Percentiles rank a stretch among this genome's conserved stretches.
These are phyloP conservation scores for Penicillium tannophilum DNA, from an alignment of 495 filamentous ascomycete species.

Conservation along the genomic window DNA sequence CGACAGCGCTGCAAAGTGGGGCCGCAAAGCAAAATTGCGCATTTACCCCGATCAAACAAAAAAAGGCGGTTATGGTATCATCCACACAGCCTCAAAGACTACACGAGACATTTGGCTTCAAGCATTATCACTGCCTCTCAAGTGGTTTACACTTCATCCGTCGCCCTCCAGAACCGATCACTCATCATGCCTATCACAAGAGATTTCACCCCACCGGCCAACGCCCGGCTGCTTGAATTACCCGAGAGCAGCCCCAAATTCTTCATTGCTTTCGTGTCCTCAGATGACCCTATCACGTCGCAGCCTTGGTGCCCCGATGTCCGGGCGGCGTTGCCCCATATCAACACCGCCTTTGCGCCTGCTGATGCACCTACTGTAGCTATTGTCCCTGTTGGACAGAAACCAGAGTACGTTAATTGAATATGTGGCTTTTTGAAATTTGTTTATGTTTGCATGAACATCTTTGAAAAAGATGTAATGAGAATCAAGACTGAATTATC, in stretches of 20 bases:
- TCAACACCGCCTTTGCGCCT: slow-evolving; percentile 25
- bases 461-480: not conserved
- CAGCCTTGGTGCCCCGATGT: slow-evolving; percentile 40
- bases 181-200: slow-evolving; percentile 31
- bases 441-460: not conserved
- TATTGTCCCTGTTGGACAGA: slow-evolving; percentile 32
- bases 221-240: slow-evolving; percentile 22
- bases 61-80: no score
- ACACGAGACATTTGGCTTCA: not conserved
- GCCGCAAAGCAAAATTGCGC: not conserved
- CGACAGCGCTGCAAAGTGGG: not conserved
- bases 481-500: slow-evolving; percentile 3
- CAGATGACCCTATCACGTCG: slow-evolving; percentile 27
- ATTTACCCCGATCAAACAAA: not conserved
- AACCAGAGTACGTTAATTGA: slow-evolving; percentile 25
- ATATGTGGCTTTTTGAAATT: not conserved
- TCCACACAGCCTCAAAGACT: not conserved
- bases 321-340: slow-evolving; percentile 29
- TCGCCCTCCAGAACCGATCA: not conserved
- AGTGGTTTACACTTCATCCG: not conserved
- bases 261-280: slow-evolving; percentile 34
- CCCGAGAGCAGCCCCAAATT: slow-evolving; percentile 19
- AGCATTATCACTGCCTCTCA: no score
- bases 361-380: slow-evolving; percentile 24
- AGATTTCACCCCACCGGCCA: slow-evolving; percentile 26